Conservation (phyloP, 495 filamentous ascomycete genomes). For the Schizothecium vesticola region DNA sequence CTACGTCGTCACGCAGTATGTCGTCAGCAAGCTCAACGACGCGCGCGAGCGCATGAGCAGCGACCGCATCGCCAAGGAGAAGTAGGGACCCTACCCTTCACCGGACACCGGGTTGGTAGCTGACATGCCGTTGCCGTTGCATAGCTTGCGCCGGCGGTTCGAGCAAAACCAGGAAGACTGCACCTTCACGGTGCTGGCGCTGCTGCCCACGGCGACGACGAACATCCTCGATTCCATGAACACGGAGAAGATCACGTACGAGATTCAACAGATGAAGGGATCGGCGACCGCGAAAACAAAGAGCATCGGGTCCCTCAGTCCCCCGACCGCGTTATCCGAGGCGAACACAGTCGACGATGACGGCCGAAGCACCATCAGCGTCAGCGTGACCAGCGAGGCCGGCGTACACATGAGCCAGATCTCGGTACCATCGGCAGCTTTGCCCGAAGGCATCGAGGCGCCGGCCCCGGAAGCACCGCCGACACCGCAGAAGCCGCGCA, state of each 20-base stretch:
- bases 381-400: constrained; percentile 63
- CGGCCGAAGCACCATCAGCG: constrained; percentile 64
- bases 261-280: constrained; percentile 90
- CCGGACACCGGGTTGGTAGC: neutral
- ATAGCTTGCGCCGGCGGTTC: constrained; percentile 86
- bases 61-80: constrained; percentile 91
- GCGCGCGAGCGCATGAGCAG: constrained; percentile 91
- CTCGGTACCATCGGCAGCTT: constrained; percentile 41
- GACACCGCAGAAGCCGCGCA: constrained; percentile 49
- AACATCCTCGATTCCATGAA: constrained; percentile 83
- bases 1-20: constrained; percentile 90
- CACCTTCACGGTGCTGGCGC: constrained; percentile 93
- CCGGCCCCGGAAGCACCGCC: constrained; percentile 20
- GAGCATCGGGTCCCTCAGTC: constrained; percentile 54
- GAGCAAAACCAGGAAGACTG: constrained; percentile 99
- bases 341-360: constrained; percentile 64
- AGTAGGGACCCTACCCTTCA: constrained; percentile 51
- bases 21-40: constrained; percentile 82
- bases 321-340: constrained; percentile 61
- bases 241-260: constrained; percentile 81
- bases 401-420: constrained; percentile 76
- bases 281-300: constrained; percentile 58
- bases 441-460: constrained; percentile 30
- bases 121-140: constrained; percentile 5
- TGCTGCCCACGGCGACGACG: constrained; percentile 83